Percentiles rank a stretch among this genome's conserved stretches.
These are phyloP conservation scores for Aspergillus flavus DNA, from an alignment of 2,329 filamentous ascomycete species.

Conservation along the genomic window DNA sequence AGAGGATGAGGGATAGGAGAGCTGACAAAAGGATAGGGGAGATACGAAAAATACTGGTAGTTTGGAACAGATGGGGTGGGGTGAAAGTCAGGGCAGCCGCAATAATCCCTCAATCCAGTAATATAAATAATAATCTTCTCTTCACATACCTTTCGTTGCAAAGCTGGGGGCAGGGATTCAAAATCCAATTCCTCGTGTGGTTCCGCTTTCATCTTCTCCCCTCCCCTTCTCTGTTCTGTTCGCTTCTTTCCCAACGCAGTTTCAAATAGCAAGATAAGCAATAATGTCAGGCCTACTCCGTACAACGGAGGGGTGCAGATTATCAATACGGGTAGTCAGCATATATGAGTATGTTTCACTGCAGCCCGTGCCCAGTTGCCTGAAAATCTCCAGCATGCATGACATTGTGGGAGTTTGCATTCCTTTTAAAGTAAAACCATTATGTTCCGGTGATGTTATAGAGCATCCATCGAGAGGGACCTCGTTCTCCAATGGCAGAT, in stretches of 20 bases:
- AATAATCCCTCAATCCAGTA: background rate
- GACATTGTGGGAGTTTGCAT: background rate
- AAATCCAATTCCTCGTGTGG: background rate
- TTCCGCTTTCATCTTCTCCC: background rate
- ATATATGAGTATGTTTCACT: too few species aligned
- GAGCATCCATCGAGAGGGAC: background rate
- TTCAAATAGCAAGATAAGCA: background rate
- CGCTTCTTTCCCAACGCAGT: background rate
- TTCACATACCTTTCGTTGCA: conserved; percentile 1
- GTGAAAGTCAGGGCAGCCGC: background rate
- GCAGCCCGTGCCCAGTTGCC: background rate
- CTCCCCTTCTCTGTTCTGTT: background rate
- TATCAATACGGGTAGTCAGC: background rate
- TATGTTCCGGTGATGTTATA: background rate
- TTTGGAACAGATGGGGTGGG: background rate
- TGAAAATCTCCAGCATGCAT: background rate
- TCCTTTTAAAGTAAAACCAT: background rate
- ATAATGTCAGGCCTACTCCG: background rate
- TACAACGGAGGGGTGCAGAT: background rate
- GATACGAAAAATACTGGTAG: background rate
- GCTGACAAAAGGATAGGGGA: background rate
- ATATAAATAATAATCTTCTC: background rate
- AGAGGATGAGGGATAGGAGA: background rate
- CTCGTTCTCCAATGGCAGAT: background rate
- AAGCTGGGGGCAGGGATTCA: background rate